phyloP scores from a whole-genome alignment of 1,284 basidiomycete species.

The Microbotryum violaceum region DNA sequence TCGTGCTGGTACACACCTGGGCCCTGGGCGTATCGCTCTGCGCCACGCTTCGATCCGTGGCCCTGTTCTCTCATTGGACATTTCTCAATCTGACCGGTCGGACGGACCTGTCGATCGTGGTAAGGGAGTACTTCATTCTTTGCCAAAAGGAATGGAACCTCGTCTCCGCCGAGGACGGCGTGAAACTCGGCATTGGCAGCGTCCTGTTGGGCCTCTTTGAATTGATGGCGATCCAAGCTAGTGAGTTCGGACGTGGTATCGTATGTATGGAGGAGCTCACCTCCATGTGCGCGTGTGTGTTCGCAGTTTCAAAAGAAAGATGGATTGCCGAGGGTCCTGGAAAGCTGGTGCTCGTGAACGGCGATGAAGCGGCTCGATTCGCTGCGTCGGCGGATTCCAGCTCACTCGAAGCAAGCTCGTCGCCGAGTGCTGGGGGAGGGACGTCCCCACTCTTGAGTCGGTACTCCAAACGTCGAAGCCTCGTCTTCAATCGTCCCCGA shows the following conservation, averaged over 20 bases:
- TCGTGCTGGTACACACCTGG: constrained; percentile 14
- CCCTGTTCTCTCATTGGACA: constrained; percentile 19
- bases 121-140: constrained; percentile 12
- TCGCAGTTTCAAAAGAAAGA: constrained; percentile 13
- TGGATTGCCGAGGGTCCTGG: constrained; percentile 18
- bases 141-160: constrained; percentile 24
- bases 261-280: background rate
- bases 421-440: background rate
- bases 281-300: background rate
- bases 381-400: background rate
- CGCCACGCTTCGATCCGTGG: background rate
- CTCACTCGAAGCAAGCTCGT: background rate
- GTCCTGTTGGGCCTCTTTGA: constrained; percentile 9
- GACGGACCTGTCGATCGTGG: constrained; percentile 17
- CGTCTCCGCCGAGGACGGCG: constrained; percentile 18
- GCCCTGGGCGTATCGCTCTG: constrained; percentile 8
- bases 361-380: background rate
- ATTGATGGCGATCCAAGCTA: constrained; percentile 17
- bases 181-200: constrained; percentile 1
- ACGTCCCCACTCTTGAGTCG: background rate
- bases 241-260: background rate
- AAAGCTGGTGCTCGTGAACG: constrained; percentile 13
- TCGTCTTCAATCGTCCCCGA: background rate
- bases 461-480: background rate
- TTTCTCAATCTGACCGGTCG: constrained; percentile 19